phyloP scores from a whole-genome alignment of 306 rosid genomes.

The Crotalaria pallida region DNA sequence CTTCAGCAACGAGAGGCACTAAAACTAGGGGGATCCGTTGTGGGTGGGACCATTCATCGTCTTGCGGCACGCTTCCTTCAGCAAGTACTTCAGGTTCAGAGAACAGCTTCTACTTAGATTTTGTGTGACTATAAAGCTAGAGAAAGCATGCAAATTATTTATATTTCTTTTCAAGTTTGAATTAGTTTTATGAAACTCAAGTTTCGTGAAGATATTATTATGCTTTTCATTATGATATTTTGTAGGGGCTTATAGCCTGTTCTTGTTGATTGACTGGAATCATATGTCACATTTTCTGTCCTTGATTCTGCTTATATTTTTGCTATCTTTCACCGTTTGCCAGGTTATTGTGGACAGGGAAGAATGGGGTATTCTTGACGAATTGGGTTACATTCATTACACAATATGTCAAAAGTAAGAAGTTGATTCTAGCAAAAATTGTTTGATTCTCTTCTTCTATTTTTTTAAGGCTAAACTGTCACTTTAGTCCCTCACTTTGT shows the following conservation, averaged over 20 bases:
- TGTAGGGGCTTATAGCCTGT: not conserved
- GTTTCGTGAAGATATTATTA: not conserved
- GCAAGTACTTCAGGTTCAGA: conserved; percentile 64
- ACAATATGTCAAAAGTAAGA: conserved; percentile 17
- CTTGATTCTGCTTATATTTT: conserved; percentile 12
- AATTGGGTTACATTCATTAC: conserved; percentile 20
- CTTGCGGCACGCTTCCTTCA: conserved; percentile 83
- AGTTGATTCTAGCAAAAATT: conserved; percentile 21
- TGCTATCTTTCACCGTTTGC: conserved; percentile 1
- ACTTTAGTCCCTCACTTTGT: too few relatives aligned
- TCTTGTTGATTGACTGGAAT: not conserved
- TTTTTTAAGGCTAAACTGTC: too few relatives aligned
- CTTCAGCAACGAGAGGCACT: conserved; percentile 89
- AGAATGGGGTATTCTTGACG: conserved; percentile 23
- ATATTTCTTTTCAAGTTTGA: not conserved
- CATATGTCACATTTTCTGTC: not conserved
- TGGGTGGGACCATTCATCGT: conserved; percentile 84
- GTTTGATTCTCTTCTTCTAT: not conserved
- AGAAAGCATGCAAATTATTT: conserved; percentile 4
- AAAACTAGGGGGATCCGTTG: conserved; percentile 56
- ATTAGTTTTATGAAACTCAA: not conserved
- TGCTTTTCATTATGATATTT: not conserved
- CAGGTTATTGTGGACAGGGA: conserved; percentile 24
- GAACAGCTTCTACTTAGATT: conserved; percentile 37
- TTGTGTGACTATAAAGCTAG: conserved; percentile 21